Evolutionary conservation across 768 basidiomycete species (phyloP).

Genomic region (Artomyces pyxidatus): DNA sequence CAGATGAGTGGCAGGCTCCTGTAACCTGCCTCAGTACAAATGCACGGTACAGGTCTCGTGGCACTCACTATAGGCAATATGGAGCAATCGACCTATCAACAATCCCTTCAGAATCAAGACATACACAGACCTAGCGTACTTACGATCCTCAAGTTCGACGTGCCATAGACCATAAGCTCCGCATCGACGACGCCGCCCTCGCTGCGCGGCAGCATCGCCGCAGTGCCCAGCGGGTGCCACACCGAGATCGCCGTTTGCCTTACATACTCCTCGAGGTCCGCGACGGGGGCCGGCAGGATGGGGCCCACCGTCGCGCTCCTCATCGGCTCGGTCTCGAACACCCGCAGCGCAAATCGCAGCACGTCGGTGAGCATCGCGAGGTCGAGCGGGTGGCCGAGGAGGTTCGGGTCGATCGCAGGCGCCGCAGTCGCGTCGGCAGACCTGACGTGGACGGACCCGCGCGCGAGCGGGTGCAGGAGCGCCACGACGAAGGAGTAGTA

Average conservation of each 20-base stretch:
- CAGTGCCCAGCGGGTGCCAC: conserved; percentile 18
- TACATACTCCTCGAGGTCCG: neutral
- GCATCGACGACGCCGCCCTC: conserved; percentile 28
- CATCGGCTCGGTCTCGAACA: neutral
- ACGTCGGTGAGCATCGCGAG: neutral
- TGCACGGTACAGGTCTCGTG: neutral
- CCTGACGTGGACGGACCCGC: conserved; percentile 37
- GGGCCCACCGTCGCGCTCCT: neutral
- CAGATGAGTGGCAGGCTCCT: conserved; percentile 15
- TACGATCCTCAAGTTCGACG: conserved; percentile 23
- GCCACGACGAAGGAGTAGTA: conserved; percentile 28
- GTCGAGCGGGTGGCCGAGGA: conserved; percentile 18
- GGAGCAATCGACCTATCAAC: neutral
- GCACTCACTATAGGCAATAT: neutral
- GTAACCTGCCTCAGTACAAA: too few species aligned
- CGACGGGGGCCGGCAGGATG: neutral
- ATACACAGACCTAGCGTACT: neutral
- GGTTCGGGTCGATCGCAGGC: conserved; percentile 40
- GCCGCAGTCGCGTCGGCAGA: conserved; percentile 32
- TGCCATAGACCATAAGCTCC: conserved; percentile 26
- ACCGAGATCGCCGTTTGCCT: neutral
- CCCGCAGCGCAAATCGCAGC: neutral
- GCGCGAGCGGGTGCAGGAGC: conserved; percentile 37
- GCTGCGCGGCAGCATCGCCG: conserved; percentile 22
- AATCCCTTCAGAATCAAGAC: neutral